Evolutionary conservation across 1,139 yeast genomes (phyloP).

Genomic region (Suhomyces bokatorum): DNA sequence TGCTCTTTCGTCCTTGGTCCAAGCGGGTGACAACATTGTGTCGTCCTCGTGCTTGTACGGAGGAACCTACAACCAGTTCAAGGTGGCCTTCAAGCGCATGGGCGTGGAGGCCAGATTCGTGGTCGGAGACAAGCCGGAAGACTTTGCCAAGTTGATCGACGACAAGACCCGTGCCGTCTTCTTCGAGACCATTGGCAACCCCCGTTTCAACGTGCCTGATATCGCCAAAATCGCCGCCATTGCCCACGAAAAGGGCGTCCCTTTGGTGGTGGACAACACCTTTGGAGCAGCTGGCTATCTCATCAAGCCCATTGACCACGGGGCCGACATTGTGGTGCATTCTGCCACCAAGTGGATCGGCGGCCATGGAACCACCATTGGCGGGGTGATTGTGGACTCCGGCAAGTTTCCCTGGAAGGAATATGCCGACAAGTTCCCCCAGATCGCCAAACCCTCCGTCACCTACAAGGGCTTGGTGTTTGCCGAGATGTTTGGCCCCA

Average conservation of each 20-base stretch:
- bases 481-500: constrained; percentile 76
- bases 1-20: constrained; percentile 78
- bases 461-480: constrained; percentile 89
- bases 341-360: constrained; percentile 98
- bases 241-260: constrained; percentile 87
- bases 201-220: constrained; percentile 90
- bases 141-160: constrained; percentile 72
- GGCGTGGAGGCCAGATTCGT: constrained; percentile 87
- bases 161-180: constrained; percentile 85
- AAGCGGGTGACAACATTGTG: constrained; percentile 71
- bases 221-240: constrained; percentile 72
- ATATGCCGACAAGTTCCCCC: constrained; percentile 85
- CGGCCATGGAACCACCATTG: constrained; percentile 91
- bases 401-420: constrained; percentile 92
- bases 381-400: constrained; percentile 45
- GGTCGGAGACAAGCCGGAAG: constrained; percentile 69
- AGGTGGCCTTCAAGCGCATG: constrained; percentile 82
- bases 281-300: constrained; percentile 96
- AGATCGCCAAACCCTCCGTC: constrained; percentile 83
- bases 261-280: constrained; percentile 93
- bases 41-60: constrained; percentile 88
- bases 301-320: constrained; percentile 80
- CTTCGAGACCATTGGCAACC: constrained; percentile 91
- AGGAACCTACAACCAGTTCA: constrained; percentile 94
- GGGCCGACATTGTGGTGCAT: constrained; percentile 83